phyloP scores from a whole-genome alignment of 352 stramenopile genomes.

The Globisporangium perplexum region DNA sequence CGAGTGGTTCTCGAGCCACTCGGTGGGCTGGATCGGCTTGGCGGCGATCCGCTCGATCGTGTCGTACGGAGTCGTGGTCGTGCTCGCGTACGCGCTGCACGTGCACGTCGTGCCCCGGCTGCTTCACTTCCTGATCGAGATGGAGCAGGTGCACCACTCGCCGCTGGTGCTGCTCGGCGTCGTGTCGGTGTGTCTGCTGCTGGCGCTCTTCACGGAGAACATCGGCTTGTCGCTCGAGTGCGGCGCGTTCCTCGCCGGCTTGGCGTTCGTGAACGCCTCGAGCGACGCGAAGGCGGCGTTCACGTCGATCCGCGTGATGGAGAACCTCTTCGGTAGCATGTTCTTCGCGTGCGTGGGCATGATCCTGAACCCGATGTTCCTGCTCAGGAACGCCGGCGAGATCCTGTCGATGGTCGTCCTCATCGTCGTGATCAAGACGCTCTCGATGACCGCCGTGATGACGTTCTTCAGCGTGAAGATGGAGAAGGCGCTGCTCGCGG shows the following conservation, averaged over 20 bases:
- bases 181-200: conserved; percentile 79
- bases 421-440: conserved; percentile 74
- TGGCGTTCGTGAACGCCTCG: conserved; percentile 76
- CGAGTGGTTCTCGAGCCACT: conserved; percentile 80
- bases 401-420: conserved; percentile 82
- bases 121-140: conserved; percentile 63
- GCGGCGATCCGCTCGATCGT: conserved; percentile 65
- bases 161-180: conserved; percentile 76
- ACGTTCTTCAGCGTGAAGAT: conserved; percentile 73
- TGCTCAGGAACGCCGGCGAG: conserved; percentile 66
- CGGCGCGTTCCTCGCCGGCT: conserved; percentile 72
- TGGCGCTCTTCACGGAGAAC: conserved; percentile 80
- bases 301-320: conserved; percentile 82
- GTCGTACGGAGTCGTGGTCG: conserved; percentile 63
- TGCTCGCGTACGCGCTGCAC: conserved; percentile 64
- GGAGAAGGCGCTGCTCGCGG: conserved; percentile 66
- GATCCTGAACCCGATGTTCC: conserved; percentile 82
- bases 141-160: conserved; percentile 80
- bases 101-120: conserved; percentile 63
- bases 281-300: conserved; percentile 61
- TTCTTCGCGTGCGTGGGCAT: conserved; percentile 87
- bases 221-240: conserved; percentile 82
- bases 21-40: conserved; percentile 63
- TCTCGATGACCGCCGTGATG: conserved; percentile 74
- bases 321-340: conserved; percentile 87